Percentiles rank a stretch among this genome's conserved stretches.
Conservation (phyloP, 1,284 basidiomycete genomes). For the Cryptococcus sp. region DNA sequence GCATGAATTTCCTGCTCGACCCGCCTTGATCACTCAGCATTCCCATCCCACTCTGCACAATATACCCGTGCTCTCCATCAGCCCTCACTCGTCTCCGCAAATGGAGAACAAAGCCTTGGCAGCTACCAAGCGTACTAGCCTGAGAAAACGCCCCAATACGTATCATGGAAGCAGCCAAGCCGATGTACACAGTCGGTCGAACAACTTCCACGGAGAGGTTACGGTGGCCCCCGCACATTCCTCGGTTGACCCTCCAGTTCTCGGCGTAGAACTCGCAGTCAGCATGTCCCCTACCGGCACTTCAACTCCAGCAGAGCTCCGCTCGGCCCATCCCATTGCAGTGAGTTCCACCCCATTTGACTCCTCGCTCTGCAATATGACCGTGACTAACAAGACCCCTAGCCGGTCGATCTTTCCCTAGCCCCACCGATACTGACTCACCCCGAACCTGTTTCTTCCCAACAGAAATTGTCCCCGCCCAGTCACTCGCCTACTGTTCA, state of each 20-base stretch:
- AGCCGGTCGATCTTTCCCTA: no score
- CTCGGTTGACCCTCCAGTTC: background rate
- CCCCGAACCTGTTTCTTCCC: background rate
- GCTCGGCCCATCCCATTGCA: background rate
- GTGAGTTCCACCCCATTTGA: background rate
- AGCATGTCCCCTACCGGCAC: background rate
- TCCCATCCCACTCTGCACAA: slow-evolving; percentile 32
- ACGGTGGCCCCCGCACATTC: background rate
- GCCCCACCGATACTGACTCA: no score
- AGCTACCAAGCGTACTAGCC: background rate
- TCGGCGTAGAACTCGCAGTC: background rate
- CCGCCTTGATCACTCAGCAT: slow-evolving; percentile 1
- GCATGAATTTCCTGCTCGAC: background rate
- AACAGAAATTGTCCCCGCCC: slow-evolving; percentile 7
- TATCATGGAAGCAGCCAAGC: background rate
- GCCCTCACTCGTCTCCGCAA: background rate
- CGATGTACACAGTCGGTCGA: slow-evolving; percentile 1
- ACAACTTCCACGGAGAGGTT: slow-evolving; percentile 9
- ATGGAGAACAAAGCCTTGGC: slow-evolving; percentile 3
- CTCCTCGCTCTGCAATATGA: background rate
- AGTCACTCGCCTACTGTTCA: background rate
- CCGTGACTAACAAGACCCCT: no score
- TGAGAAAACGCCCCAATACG: slow-evolving; percentile 8
- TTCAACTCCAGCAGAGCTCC: background rate
- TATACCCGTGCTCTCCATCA: slow-evolving; percentile 25